These are phyloP conservation scores for Pythium monospermum DNA, from an alignment of 352 stramenopile species.

Conservation along the genomic window DNA sequence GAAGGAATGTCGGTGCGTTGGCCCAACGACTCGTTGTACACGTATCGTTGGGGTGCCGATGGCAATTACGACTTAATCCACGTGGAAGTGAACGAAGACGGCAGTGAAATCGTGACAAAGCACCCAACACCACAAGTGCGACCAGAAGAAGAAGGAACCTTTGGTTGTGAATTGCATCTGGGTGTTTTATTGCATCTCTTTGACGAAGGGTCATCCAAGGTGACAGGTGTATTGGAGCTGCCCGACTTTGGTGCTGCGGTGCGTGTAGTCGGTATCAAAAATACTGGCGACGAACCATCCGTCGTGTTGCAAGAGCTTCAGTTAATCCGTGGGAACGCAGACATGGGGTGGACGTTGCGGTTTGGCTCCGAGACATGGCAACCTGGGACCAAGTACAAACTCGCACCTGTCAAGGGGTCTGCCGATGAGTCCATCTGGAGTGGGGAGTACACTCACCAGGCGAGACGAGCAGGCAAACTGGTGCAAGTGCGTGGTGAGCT, in stretches of 20 bases:
- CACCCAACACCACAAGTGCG: conserved; percentile 69
- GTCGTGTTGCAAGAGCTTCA: conserved; percentile 79
- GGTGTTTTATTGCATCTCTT: conserved; percentile 75
- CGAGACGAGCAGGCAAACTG: conserved; percentile 46
- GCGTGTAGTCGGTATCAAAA: conserved; percentile 51
- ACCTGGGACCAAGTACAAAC: conserved; percentile 77
- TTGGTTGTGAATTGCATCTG: conserved; percentile 73
- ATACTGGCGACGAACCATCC: conserved; percentile 32
- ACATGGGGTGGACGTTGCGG: conserved; percentile 84
- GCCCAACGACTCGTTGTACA: conserved; percentile 86
- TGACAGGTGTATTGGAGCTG: conserved; percentile 72
- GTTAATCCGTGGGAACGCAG: conserved; percentile 69
- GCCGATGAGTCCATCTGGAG: conserved; percentile 28
- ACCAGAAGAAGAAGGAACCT: conserved; percentile 65
- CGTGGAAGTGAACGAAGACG: conserved; percentile 77
- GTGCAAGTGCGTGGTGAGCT: conserved; percentile 67
- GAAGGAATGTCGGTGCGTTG: conserved; percentile 88
- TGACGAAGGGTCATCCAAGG: conserved; percentile 29
- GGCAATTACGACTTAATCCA: conserved; percentile 85
- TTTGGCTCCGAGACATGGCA: conserved; percentile 88
- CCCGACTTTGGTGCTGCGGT: conserved; percentile 78
- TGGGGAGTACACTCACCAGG: conserved; percentile 57
- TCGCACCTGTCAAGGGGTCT: conserved; percentile 17
- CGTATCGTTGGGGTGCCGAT: conserved; percentile 84
- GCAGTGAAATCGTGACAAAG: conserved; percentile 61